Evolutionary conservation across 2,329 filamentous ascomycete genomes (phyloP).

Genomic region (Talaromyces funiculosus): DNA sequence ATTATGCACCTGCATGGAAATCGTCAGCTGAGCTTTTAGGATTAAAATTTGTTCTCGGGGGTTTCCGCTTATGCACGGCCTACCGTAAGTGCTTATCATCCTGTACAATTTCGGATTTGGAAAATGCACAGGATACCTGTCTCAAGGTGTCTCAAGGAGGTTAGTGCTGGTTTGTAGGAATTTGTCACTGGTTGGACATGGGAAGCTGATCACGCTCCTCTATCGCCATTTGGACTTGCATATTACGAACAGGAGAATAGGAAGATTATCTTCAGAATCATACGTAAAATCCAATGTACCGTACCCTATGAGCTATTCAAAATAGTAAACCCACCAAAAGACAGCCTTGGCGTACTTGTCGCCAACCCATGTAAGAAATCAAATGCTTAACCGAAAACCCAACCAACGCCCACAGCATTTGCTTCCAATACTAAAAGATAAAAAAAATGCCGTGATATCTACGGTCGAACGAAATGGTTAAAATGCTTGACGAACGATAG

Average conservation of each 20-base stretch:
- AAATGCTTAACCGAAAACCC: background rate
- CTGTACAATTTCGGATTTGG: background rate
- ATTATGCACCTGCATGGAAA: background rate
- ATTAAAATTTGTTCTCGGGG: background rate
- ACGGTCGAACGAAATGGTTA: slow-evolving; percentile 1
- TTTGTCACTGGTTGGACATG: background rate
- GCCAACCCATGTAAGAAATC: background rate
- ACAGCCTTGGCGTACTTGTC: background rate
- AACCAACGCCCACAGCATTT: background rate
- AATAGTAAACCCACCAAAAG: background rate
- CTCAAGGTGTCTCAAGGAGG: background rate
- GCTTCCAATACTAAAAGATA: background rate
- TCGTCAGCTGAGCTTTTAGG: background rate
- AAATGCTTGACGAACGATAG: background rate
- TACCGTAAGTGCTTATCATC: background rate
- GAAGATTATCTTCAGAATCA: background rate
- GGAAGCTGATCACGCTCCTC: background rate
- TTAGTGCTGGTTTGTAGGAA: background rate
- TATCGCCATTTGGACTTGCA: background rate
- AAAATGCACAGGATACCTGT: background rate
- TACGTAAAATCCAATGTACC: background rate
- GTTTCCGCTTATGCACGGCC: background rate
- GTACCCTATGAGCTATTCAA: background rate
- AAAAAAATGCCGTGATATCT: background rate
- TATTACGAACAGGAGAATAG: background rate